Evolutionary conservation across 305 asterid genomes (phyloP).

Genomic region (Ilex paraguariensis): DNA sequence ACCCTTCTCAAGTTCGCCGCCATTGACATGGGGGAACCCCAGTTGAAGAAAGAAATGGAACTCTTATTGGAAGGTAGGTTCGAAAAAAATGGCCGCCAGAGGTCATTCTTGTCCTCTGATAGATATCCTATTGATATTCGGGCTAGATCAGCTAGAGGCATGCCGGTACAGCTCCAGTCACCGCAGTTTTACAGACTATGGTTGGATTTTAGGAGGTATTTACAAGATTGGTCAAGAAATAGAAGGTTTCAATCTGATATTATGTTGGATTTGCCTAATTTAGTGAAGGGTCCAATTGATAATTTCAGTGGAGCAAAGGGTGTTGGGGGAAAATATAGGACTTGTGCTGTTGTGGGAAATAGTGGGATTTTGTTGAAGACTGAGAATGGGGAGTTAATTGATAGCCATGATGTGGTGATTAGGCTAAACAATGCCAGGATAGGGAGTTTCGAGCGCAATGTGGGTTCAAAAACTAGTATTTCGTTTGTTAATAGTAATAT

Average conservation of each 20-base stretch:
- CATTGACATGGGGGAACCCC: conserved; percentile 54
- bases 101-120: conserved; percentile 72
- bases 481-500: conserved; percentile 93
- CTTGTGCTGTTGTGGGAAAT: conserved; percentile 95
- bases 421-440: conserved; percentile 82
- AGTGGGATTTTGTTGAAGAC: conserved; percentile 76
- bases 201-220: conserved; percentile 53
- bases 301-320: conserved; percentile 21
- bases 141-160: conserved; percentile 47
- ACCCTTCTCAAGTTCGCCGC: conserved; percentile 66
- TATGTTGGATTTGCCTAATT: conserved; percentile 43
- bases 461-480: conserved; percentile 66
- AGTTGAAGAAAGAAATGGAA: conserved; percentile 66
- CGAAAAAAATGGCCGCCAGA: conserved; percentile 52
- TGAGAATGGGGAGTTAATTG: conserved; percentile 54
- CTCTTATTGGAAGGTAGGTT: conserved; percentile 67
- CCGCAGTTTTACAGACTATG: conserved; percentile 71
- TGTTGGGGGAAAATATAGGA: conserved; percentile 29
- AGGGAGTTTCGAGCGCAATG: conserved; percentile 48
- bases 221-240: conserved; percentile 71
- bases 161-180: conserved; percentile 55
- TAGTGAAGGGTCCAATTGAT: conserved; percentile 28
- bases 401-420: conserved; percentile 71
- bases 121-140: conserved; percentile 45
- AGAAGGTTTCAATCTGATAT: conserved; percentile 41